A percentile compares a stretch with the other conserved stretches of the same genome.
phyloP scores from a whole-genome alignment of 352 stramenopile genomes.

The Pythium aristosporum region DNA sequence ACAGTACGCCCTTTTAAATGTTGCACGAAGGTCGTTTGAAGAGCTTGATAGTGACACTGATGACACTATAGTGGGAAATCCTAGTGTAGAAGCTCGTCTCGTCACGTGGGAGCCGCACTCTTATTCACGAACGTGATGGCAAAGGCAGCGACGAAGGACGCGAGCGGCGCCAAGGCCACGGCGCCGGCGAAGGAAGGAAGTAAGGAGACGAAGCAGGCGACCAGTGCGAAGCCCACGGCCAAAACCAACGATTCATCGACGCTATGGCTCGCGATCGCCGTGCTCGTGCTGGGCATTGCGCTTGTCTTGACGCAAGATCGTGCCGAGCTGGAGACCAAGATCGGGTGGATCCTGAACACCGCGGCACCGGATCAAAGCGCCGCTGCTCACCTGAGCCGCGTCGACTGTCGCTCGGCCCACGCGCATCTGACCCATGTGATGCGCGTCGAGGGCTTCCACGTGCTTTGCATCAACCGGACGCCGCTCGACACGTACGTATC shows the following conservation, averaged over 20 bases:
- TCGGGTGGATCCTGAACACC: slow-evolving; percentile 16
- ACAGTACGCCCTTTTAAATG: background rate
- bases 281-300: slow-evolving; percentile 24
- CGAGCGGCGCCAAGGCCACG: background rate
- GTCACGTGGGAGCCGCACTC: background rate
- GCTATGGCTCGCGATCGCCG: slow-evolving; percentile 12
- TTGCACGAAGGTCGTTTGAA: background rate
- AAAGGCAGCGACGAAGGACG: slow-evolving; percentile 4
- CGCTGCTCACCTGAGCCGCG: background rate
- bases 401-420: slow-evolving; percentile 37
- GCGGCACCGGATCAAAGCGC: background rate
- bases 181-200: background rate
- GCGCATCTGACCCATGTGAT: slow-evolving; percentile 52
- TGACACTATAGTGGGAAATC: background rate
- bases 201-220: background rate
- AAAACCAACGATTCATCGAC: background rate
- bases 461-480: slow-evolving; percentile 52
- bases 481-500: slow-evolving; percentile 36
- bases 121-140: slow-evolving; percentile 1
- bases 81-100: background rate
- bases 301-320: slow-evolving; percentile 24
- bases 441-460: slow-evolving; percentile 65
- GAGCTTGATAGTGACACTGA: background rate
- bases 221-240: background rate
- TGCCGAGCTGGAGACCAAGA: slow-evolving; percentile 6